Base-by-base conservation (phyloP, 257 asterid species). In the Penstemon newberryi region DNA sequence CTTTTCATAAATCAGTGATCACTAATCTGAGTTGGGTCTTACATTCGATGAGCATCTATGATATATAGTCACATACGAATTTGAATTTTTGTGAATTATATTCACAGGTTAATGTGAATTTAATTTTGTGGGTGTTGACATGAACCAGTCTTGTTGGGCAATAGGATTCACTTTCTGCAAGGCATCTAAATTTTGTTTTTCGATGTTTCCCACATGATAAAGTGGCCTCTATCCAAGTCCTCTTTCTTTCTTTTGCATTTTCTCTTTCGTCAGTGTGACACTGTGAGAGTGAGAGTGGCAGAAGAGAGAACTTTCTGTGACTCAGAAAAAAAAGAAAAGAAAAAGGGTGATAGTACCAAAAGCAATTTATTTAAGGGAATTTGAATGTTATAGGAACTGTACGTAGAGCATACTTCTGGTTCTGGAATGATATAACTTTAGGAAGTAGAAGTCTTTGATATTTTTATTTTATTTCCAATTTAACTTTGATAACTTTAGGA, bases 51-150 rank as follows among this genome's bases (percentile, higher is more conserved):
- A 25, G 2, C n/a, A 49, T 5, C 15, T 11, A 10, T 49, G 54
- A 49, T 49, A 49, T 12, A 1, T 46, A 6, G 52, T 25, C 33
- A 25, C 33, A 25, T 25, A 25, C 33, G 52, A 46, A 7, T 12
- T 7, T 46, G 52, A 46, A 46, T 46, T 6, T 46, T 46, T 46
- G 52, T 10, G 52, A 12, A 12, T n/a, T n/a, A n/a, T 12, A 46
- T 46, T 12, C 8, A 46, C 6, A 4, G 12, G 52, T 25, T 25
- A 25, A 25, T 2, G 33, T 25, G 33, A 25, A 3, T 46, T 46
- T 46, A 46, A 49, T 49, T 9, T 49, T 49, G 54, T 49, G 54
- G 54, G n/a, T 49, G 54, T 49, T 49, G 54, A 49, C 54, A 15
- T 49, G 54, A 15, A 49, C 54, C 54, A 11, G 18, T 9, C 54